These are phyloP conservation scores for Alternaria sp. DNA, from an alignment of 2,329 filamentous ascomycete species.

Conservation along the genomic window DNA sequence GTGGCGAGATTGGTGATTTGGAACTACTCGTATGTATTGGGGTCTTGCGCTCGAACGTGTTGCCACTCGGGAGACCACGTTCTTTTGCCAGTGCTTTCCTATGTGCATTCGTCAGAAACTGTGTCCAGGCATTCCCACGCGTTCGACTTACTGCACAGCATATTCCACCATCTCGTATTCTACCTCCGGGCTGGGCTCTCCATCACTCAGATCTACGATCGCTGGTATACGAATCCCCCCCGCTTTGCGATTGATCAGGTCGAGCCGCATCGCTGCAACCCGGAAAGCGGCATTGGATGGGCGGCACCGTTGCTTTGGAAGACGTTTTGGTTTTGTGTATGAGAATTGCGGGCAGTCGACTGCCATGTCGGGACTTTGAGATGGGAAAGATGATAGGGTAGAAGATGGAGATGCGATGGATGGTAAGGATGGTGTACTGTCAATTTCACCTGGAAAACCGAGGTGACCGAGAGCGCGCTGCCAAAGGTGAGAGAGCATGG, in stretches of 20 bases:
- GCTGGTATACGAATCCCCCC: background rate
- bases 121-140: accelerated
- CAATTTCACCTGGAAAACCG: background rate
- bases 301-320: background rate
- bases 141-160: background rate
- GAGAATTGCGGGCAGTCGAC: background rate
- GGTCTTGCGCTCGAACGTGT: background rate
- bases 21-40: background rate
- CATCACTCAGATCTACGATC: background rate
- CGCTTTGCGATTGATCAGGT: background rate
- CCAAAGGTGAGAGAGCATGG: background rate
- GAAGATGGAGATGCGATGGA: background rate
- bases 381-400: background rate
- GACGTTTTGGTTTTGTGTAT: background rate
- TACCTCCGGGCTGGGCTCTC: background rate
- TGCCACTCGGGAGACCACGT: background rate
- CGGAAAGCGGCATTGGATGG: background rate
- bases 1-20: too few relatives aligned
- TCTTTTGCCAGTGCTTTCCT: background rate
- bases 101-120: background rate
- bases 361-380: background rate
- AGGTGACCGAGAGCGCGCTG: background rate
- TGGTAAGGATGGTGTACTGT: background rate
- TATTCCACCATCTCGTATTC: background rate
- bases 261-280: background rate